phyloP scores from a whole-genome alignment of 2,329 filamentous ascomycete species.

The Aureobasidium sp. region DNA sequence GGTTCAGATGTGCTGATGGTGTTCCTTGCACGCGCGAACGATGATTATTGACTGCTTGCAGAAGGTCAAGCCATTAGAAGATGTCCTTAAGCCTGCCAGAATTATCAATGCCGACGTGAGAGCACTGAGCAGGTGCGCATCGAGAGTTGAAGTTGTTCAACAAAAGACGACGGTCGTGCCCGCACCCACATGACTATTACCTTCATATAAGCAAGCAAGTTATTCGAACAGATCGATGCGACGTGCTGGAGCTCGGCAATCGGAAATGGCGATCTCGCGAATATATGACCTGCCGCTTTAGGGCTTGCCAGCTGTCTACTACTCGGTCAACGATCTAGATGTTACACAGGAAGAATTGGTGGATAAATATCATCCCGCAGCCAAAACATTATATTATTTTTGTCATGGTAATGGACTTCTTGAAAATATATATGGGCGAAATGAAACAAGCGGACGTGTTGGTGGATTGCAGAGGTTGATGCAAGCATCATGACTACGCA shows the following conservation, averaged over 20 bases:
- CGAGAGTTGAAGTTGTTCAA: neutral
- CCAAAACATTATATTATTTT: neutral
- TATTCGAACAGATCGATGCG: neutral
- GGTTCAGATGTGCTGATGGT: neutral
- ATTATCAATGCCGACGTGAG: neutral
- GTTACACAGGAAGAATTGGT: neutral
- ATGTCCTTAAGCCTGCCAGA: neutral
- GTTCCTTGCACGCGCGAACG: neutral
- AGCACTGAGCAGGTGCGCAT: neutral
- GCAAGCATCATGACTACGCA: neutral
- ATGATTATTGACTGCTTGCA: neutral
- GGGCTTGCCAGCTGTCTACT: neutral
- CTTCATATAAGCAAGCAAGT: neutral
- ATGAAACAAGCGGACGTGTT: neutral
- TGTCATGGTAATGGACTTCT: neutral
- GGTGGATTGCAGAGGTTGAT: neutral
- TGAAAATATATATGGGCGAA: slow-evolving; percentile 3
- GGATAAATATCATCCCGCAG: neutral
- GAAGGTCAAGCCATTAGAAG: neutral
- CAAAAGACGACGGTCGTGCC: neutral
- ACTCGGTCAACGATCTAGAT: no score
- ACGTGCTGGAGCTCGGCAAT: neutral
- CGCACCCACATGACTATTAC: neutral
- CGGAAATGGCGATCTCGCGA: neutral
- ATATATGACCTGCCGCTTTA: neutral